Evolutionary conservation across 208 protist genomes (phyloP).

Genomic region (Leishmania tropica): DNA sequence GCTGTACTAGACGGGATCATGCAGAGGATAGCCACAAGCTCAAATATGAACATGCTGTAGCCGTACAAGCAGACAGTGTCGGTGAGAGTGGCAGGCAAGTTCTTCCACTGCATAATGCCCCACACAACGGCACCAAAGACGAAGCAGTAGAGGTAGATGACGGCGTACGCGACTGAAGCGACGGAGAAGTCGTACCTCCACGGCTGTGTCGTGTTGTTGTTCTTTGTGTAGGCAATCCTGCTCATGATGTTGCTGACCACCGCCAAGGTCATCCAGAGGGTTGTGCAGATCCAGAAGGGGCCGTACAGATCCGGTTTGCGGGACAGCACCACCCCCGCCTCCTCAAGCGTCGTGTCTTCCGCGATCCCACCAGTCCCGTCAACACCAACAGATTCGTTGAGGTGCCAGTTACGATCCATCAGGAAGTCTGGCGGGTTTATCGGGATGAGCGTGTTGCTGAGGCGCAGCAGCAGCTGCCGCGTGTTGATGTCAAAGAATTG

Average conservation of each 20-base stretch:
- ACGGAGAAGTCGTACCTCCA: slow-evolving; percentile 87
- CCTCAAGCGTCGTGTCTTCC: slow-evolving; percentile 32
- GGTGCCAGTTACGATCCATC: slow-evolving; percentile 79
- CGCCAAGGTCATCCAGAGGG: slow-evolving; percentile 87
- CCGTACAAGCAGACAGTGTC: slow-evolving; percentile 88
- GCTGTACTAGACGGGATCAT: slow-evolving; percentile 64
- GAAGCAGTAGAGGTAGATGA: slow-evolving; percentile 91
- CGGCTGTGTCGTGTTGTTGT: slow-evolving; percentile 20
- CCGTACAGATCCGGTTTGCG: slow-evolving; percentile 88
- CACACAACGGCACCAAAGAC: slow-evolving; percentile 70
- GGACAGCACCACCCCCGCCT: slow-evolving; percentile 52
- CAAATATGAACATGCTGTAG: slow-evolving; percentile 91
- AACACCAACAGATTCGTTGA: slow-evolving; percentile 16
- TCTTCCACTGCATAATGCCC: slow-evolving; percentile 89
- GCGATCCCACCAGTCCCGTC: slow-evolving; percentile 8
- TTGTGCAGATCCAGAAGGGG: slow-evolving; percentile 92
- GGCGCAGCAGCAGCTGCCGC: slow-evolving; percentile 71
- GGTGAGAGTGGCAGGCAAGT: slow-evolving; percentile 62
- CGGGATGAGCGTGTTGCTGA: slow-evolving; percentile 71
- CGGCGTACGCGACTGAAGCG: slow-evolving; percentile 66
- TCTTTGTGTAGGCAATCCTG: slow-evolving; percentile 54
- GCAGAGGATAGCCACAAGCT: slow-evolving; percentile 75
- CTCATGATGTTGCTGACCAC: slow-evolving; percentile 86
- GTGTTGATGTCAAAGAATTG: slow-evolving; percentile 92
- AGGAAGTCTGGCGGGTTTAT: slow-evolving; percentile 84